phyloP scores from a whole-genome alignment of 768 basidiomycete species.

The Phlebiopsis gigantea region DNA sequence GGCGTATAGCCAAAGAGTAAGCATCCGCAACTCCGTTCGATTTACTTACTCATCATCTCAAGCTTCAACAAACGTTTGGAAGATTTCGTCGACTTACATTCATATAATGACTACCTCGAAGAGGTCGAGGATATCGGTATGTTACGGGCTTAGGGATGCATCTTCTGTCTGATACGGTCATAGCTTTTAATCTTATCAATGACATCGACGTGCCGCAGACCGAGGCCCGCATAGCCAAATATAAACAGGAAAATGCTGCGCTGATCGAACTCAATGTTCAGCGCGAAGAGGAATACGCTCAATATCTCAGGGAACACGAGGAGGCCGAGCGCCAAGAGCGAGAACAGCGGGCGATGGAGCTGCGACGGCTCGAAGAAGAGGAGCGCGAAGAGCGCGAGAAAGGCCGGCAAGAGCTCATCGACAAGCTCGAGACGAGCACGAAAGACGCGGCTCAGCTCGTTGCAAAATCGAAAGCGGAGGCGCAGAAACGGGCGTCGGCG shows the following conservation, averaged over 20 bases:
- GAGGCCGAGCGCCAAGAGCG: conserved; percentile 70
- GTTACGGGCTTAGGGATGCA: conserved; percentile 21
- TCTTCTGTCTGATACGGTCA: conserved; percentile 4
- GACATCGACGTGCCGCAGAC: conserved; percentile 77
- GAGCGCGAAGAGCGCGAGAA: conserved; percentile 75
- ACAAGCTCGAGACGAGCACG: conserved; percentile 73
- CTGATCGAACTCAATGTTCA: conserved; percentile 81
- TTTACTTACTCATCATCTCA: conserved; percentile 2
- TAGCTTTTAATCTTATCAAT: conserved; percentile 94
- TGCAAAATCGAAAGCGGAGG: conserved; percentile 61
- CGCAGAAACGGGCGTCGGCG: conserved; percentile 54
- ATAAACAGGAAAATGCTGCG: conserved; percentile 75
- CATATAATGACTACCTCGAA: conserved; percentile 95
- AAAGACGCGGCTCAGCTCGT: conserved; percentile 67
- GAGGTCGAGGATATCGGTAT: conserved; percentile 88
- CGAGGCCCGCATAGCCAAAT: conserved; percentile 75
- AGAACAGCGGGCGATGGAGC: conserved; percentile 61
- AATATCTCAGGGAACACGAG: conserved; percentile 71
- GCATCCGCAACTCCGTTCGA: conserved; percentile 18
- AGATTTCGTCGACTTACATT: conserved; percentile 75
- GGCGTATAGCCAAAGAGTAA: conserved; percentile 86
- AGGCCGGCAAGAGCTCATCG: conserved; percentile 68
- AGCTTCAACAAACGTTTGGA: conserved; percentile 94
- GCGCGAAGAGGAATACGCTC: conserved; percentile 73
- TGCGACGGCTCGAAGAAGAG: conserved; percentile 64